Conservation (phyloP, 83 land plant genomes). For the Picea abies region DNA sequence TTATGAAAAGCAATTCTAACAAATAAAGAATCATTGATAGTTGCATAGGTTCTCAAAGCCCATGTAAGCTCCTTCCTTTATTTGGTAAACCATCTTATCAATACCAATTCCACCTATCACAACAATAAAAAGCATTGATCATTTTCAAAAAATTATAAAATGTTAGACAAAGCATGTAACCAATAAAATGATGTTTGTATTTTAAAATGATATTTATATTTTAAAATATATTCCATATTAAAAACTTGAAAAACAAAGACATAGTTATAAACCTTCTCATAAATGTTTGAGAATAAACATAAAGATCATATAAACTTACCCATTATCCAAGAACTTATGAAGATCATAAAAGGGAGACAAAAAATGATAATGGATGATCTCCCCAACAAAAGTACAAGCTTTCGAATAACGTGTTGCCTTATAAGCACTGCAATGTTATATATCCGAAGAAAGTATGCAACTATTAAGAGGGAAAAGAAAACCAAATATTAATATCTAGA, state of each 20-base stretch:
- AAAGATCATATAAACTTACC: constrained; percentile 18
- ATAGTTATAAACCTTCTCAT: neutral
- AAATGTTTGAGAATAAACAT: neutral
- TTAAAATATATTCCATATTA: no score
- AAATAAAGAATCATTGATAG: neutral
- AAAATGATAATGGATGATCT: constrained; percentile 70
- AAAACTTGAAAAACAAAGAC: neutral
- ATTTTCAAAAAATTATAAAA: neutral
- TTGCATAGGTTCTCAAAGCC: constrained; percentile 51
- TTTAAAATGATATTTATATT: neutral
- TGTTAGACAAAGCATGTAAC: neutral
- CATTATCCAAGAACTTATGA: constrained; percentile 47
- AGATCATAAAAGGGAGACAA: constrained; percentile 51
- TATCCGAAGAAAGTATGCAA: constrained; percentile 37
- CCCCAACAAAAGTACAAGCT: constrained; percentile 42
- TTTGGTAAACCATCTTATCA: constrained; percentile 24
- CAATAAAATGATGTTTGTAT: neutral
- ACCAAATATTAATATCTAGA: neutral
- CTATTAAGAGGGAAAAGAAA: constrained; percentile 26
- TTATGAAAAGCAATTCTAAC: neutral
- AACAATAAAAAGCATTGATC: neutral
- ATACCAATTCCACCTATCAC: constrained; percentile 47
- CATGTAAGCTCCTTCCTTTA: constrained; percentile 38
- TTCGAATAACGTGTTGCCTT: constrained; percentile 55
- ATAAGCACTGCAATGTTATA: constrained; percentile 45